Conservation (phyloP, 306 rosid genomes). For the Sicyos edulis region DNA sequence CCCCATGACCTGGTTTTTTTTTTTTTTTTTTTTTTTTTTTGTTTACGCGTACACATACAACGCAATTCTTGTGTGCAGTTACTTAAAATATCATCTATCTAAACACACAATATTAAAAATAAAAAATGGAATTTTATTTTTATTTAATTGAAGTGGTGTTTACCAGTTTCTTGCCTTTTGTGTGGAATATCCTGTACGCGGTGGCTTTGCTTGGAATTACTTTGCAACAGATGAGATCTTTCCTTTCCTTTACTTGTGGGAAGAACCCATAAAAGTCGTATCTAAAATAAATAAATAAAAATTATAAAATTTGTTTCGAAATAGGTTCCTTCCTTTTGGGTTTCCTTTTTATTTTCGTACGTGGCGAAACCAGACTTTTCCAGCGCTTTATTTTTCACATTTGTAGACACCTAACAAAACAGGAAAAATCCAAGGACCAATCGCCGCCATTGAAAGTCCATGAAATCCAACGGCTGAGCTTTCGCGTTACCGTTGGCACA, state of each 20-base stretch:
- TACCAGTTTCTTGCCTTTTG: no score
- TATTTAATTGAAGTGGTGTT: no score
- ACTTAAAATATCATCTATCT: no score
- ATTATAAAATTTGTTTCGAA: not conserved
- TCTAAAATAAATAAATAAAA: not conserved
- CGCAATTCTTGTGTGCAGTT: no score
- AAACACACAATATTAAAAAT: no score
- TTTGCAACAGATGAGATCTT: not conserved
- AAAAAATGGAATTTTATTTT: no score
- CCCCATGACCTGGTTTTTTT: not conserved
- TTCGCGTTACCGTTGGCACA: no score
- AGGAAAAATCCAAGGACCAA: not conserved
- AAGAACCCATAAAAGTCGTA: conserved; percentile 4
- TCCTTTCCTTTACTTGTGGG: not conserved
- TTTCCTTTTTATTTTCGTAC: conserved; percentile 5
- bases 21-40: not conserved
- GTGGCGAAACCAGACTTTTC: conserved; percentile 13
- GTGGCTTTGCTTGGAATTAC: not conserved
- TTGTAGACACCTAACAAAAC: not conserved
- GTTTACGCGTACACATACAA: conserved; percentile 15
- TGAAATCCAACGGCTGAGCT: no score
- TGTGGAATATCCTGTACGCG: conserved; percentile 15
- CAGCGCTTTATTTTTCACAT: conserved; percentile 5
- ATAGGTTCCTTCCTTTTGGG: conserved; percentile 1
- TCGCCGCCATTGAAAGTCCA: not conserved